Evolutionary conservation across 2,329 filamentous ascomycete genomes (phyloP).

Genomic region (Fonsecaea nubica): DNA sequence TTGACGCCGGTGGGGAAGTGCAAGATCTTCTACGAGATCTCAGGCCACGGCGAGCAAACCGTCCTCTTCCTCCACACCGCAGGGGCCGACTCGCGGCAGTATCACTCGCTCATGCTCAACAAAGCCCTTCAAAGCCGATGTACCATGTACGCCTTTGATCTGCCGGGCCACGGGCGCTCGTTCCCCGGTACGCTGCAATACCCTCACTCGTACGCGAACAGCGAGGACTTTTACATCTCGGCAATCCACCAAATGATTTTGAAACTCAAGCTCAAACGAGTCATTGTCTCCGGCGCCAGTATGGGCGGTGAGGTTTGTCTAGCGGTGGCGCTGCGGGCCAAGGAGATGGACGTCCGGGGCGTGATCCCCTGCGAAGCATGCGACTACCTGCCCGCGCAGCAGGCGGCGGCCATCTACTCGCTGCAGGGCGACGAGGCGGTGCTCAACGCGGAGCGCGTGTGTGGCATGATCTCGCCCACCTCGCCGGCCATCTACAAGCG

Average conservation of each 20-base stretch:
- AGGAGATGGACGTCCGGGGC: constrained; percentile 26
- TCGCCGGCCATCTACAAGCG: constrained; percentile 54
- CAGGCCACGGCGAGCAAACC: constrained; percentile 25
- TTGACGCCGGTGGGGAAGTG: constrained; percentile 29
- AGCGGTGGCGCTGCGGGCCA: constrained; percentile 27
- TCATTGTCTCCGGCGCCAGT: constrained; percentile 29
- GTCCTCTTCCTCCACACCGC: constrained; percentile 36
- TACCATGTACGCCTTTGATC: constrained; percentile 36
- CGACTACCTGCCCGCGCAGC: constrained; percentile 29
- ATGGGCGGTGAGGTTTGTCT: constrained; percentile 35
- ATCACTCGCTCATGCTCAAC: constrained; percentile 35
- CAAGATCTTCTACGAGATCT: constrained; percentile 37
- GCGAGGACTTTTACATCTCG: constrained; percentile 33
- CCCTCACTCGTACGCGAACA: constrained; percentile 29
- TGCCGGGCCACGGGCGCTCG: constrained; percentile 35
- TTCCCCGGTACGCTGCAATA: constrained; percentile 29
- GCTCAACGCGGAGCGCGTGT: constrained; percentile 34
- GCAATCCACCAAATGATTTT: constrained; percentile 28
- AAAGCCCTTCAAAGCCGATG: constrained; percentile 24
- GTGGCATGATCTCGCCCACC: constrained; percentile 54
- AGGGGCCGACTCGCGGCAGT: constrained; percentile 33
- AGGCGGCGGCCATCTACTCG: constrained; percentile 27
- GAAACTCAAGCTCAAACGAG: constrained; percentile 21
- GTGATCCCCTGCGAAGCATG: constrained; percentile 36
- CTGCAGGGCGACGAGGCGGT: constrained; percentile 30